phyloP scores from a whole-genome alignment of 129 eudicot genomes.

The Arctium minus region DNA sequence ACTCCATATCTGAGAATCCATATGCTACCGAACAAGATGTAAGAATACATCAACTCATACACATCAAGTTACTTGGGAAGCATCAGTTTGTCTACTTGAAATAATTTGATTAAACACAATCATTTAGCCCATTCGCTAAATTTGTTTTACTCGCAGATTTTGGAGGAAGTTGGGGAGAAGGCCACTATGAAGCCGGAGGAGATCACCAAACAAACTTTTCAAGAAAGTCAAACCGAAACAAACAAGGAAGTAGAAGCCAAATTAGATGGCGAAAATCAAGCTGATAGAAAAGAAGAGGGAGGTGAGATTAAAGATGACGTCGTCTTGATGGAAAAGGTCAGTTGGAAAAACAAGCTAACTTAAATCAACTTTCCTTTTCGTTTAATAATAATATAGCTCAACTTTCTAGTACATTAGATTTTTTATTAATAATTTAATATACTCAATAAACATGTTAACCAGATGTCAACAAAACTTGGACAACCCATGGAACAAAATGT shows the following conservation, averaged over 20 bases:
- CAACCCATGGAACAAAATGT: neutral
- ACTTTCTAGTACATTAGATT: neutral
- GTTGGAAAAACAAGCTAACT: neutral
- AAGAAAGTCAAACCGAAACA: neutral
- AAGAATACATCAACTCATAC: neutral
- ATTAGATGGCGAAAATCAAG: neutral
- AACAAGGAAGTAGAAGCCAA: neutral
- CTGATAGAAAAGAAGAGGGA: neutral
- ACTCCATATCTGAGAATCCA: neutral
- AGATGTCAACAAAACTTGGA: neutral
- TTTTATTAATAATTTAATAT: neutral
- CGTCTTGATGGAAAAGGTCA: conserved; percentile 4
- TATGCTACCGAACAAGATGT: conserved; percentile 1
- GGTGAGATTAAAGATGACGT: conserved; percentile 2
- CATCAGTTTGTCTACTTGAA: neutral
- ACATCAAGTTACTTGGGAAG: neutral
- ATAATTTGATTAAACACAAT: neutral
- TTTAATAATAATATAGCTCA: neutral
- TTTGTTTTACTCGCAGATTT: neutral
- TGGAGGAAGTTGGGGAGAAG: neutral
- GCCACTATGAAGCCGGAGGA: neutral
- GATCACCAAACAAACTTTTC: neutral
- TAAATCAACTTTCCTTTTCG: neutral
- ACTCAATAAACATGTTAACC: neutral
- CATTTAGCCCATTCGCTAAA: neutral